These are phyloP conservation scores for Mentha longifolia DNA, from an alignment of 257 asterid genomes.

Conservation along the genomic window DNA sequence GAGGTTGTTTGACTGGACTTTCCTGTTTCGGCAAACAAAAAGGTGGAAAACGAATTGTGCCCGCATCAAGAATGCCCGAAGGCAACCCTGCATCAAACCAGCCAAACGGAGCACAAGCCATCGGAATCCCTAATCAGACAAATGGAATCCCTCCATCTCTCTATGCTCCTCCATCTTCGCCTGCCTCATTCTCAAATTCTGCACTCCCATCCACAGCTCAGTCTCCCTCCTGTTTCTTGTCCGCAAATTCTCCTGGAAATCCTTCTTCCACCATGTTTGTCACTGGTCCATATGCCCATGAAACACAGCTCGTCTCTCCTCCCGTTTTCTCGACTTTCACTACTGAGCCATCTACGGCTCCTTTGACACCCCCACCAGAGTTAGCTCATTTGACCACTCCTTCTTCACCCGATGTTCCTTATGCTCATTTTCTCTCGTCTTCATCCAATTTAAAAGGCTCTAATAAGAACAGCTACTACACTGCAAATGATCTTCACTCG, in stretches of 20 bases:
- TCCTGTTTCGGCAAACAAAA: slow-evolving; percentile 79
- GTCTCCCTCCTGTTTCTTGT: slow-evolving; percentile 75
- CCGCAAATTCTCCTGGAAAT: slow-evolving; percentile 76
- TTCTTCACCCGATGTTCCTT: slow-evolving; percentile 95
- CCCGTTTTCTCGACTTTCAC: slow-evolving; percentile 89
- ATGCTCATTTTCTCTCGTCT: slow-evolving; percentile 75
- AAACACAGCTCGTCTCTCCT: slow-evolving; percentile 83
- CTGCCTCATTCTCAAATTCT: slow-evolving; percentile 77
- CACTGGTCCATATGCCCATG: slow-evolving; percentile 89
- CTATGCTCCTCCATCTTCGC: slow-evolving; percentile 87
- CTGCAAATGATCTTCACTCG: slow-evolving; percentile 67
- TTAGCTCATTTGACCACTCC: slow-evolving; percentile 87
- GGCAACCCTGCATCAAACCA: slow-evolving; percentile 54
- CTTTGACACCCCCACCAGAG: slow-evolving; percentile 88
- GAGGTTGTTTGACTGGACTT: slow-evolving; percentile 75
- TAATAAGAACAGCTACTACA: slow-evolving; percentile 42
- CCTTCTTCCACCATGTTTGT: slow-evolving; percentile 74
- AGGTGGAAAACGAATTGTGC: slow-evolving; percentile 82
- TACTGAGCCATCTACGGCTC: slow-evolving; percentile 91
- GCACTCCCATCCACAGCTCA: slow-evolving; percentile 82
- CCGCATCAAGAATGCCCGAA: slow-evolving; percentile 76
- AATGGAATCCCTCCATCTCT: slow-evolving; percentile 53
- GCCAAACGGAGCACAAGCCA: slow-evolving; percentile 62
- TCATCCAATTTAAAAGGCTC: slow-evolving; percentile 48
- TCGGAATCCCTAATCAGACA: slow-evolving; percentile 65